Conservation (phyloP, 2,329 filamentous ascomycete genomes). For the Beauveria sp. region DNA sequence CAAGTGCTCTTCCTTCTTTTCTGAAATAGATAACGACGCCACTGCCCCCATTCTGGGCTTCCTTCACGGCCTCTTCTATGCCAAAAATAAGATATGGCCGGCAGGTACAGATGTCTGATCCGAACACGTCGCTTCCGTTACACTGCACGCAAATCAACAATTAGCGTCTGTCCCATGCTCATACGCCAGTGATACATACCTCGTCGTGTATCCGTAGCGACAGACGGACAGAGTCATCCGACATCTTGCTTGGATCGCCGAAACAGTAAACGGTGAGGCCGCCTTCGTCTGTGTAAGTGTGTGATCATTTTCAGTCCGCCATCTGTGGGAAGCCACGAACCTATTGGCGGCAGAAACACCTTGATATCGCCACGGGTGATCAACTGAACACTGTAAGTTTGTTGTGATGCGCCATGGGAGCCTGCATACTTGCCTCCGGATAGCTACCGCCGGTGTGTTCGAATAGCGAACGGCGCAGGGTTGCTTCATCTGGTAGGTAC, state of each 20-base stretch:
- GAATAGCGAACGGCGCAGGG: constrained; percentile 78
- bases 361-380: constrained; percentile 95
- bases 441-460: constrained; percentile 95
- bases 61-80: constrained; percentile 94
- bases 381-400: constrained; percentile 39
- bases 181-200: constrained; percentile 27
- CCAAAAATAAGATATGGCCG: constrained; percentile 93
- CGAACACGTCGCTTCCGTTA: constrained; percentile 96
- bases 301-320: not conserved
- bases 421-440: constrained; percentile 54
- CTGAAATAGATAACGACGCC: constrained; percentile 98
- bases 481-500: constrained; percentile 62
- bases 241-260: constrained; percentile 89
- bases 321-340: constrained; percentile 26
- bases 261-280: constrained; percentile 96
- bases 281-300: constrained; percentile 34
- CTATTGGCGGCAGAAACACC: constrained; percentile 90
- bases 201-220: constrained; percentile 75
- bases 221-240: constrained; percentile 71
- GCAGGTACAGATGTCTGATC: constrained; percentile 96
- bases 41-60: constrained; percentile 87
- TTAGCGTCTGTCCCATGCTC: not conserved
- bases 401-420: not conserved
- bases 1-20: constrained; percentile 89
- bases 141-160: constrained; percentile 41